These are phyloP conservation scores for Metrosideros polymorpha DNA, from an alignment of 441 rosid species.

Conservation along the genomic window DNA sequence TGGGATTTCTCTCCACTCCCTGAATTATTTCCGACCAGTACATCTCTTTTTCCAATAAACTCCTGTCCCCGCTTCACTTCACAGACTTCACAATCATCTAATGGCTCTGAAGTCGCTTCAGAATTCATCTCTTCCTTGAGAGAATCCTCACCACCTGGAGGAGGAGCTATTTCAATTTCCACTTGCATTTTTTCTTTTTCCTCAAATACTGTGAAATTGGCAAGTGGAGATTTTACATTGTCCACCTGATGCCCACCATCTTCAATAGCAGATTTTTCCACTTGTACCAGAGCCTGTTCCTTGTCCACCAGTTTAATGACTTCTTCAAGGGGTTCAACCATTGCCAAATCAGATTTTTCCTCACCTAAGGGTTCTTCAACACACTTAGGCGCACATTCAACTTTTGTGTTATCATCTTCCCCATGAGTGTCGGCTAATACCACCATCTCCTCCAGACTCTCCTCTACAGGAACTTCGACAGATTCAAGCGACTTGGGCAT, in stretches of 20 bases:
- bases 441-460: slow-evolving; percentile 3
- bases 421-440: neutral
- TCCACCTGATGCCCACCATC: neutral
- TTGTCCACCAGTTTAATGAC: neutral
- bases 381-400: slow-evolving; percentile 2
- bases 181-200: slow-evolving; percentile 1
- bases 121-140: slow-evolving; percentile 2
- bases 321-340: neutral
- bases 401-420: neutral
- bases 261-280: slow-evolving; percentile 16
- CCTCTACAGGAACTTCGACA: slow-evolving; percentile 14
- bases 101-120: neutral
- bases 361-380: neutral
- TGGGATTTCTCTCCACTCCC: slow-evolving; percentile 2
- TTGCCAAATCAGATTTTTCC: neutral
- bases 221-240: neutral
- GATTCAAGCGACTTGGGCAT: slow-evolving; percentile 7
- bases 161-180: slow-evolving; percentile 8
- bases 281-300: neutral
- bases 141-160: slow-evolving; percentile 5
- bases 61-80: slow-evolving; percentile 2
- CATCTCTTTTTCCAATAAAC: neutral
- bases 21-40: neutral
- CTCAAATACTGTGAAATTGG: neutral
- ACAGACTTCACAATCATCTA: slow-evolving; percentile 3